A percentile compares a stretch with the other conserved stretches of the same genome.
Evolutionary conservation across 306 rosid genomes (phyloP).

Genomic region (Heteromeles arbutifolia): DNA sequence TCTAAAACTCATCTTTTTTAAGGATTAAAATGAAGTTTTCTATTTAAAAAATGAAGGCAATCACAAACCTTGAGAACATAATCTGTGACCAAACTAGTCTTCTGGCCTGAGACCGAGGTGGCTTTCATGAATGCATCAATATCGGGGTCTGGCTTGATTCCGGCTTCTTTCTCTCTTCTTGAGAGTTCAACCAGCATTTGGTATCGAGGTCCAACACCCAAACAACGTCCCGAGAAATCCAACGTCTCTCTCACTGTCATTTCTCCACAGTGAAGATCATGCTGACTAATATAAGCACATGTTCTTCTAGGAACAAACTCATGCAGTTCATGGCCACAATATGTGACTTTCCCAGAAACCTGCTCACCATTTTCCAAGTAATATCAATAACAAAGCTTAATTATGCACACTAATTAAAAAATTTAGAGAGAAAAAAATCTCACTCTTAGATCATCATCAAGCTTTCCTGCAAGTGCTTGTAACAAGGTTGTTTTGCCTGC

Average conservation of each 20-base stretch:
- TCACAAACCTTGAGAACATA: slow-evolving; percentile 61
- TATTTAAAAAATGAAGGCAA: not conserved
- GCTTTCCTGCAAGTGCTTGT: slow-evolving; percentile 70
- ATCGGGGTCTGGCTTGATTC: slow-evolving; percentile 69
- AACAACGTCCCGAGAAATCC: slow-evolving; percentile 75
- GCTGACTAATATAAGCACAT: slow-evolving; percentile 77
- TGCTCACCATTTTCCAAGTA: slow-evolving; percentile 7
- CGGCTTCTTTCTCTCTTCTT: slow-evolving; percentile 72
- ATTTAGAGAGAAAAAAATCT: not conserved
- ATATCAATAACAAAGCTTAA: not conserved
- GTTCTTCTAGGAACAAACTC: slow-evolving; percentile 80
- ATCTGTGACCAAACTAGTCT: slow-evolving; percentile 54
- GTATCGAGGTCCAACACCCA: slow-evolving; percentile 78
- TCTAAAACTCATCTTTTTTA: too few species aligned
- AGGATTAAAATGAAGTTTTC: too few species aligned
- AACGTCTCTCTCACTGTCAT: slow-evolving; percentile 93
- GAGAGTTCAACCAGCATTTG: slow-evolving; percentile 63
- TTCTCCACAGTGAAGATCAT: slow-evolving; percentile 76
- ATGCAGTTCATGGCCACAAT: slow-evolving; percentile 67
- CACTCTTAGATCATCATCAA: slow-evolving; percentile 54
- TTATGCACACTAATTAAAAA: not conserved
- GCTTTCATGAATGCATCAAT: slow-evolving; percentile 90
- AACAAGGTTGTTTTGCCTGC: slow-evolving; percentile 80
- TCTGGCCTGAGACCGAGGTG: slow-evolving; percentile 44
- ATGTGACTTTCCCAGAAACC: slow-evolving; percentile 62